phyloP scores from a whole-genome alignment of 306 rosid species.

The Arachis hypogaea region DNA sequence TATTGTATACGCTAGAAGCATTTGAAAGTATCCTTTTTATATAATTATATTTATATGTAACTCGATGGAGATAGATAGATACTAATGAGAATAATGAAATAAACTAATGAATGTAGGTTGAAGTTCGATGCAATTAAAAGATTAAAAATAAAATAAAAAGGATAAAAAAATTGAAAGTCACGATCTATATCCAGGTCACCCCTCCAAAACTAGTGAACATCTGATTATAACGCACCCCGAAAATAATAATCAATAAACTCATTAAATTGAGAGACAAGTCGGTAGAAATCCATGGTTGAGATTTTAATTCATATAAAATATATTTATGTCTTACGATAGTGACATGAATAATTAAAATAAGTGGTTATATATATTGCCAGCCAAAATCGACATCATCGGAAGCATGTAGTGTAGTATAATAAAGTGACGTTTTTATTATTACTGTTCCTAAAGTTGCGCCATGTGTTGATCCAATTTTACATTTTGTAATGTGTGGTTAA shows the following conservation, averaged over 20 bases:
- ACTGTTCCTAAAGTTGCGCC: conserved; percentile 16
- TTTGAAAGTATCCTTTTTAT: too few relatives aligned
- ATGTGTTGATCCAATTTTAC: not conserved
- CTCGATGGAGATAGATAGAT: too few relatives aligned
- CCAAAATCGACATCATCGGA: conserved; percentile 18
- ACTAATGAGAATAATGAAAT: too few relatives aligned
- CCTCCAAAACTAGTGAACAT: not conserved
- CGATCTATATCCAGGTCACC: not conserved
- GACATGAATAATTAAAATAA: conserved; percentile 21
- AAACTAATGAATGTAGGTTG: too few relatives aligned
- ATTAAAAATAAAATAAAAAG: not conserved
- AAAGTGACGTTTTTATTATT: not conserved
- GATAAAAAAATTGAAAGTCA: not conserved
- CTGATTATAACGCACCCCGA: not conserved
- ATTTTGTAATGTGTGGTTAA: conserved; percentile 1
- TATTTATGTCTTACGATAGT: not conserved
- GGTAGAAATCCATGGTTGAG: not conserved
- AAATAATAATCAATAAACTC: too few relatives aligned
- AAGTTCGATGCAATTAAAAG: not conserved
- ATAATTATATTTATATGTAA: too few relatives aligned
- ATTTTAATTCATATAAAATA: too few relatives aligned
- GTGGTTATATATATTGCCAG: conserved; percentile 11
- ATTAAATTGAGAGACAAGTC: not conserved
- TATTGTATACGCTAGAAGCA: too few relatives aligned
- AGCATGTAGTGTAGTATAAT: too few relatives aligned